A percentile compares a stretch with the other conserved stretches of the same genome.
phyloP scores from a whole-genome alignment of 768 basidiomycete genomes.

The Scleroderma bovista region DNA sequence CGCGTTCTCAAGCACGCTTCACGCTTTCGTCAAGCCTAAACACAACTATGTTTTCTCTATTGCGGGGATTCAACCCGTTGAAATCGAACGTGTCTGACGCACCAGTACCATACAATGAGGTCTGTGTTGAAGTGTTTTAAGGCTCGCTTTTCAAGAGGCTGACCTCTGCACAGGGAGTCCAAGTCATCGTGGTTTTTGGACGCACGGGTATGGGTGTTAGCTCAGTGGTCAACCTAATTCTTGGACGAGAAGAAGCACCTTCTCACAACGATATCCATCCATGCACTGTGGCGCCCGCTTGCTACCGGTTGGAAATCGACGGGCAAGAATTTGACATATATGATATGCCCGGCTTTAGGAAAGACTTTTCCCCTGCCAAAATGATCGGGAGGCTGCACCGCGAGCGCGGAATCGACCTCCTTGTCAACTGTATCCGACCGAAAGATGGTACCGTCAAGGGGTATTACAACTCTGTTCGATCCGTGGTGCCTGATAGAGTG shows the following conservation, averaged over 20 bases:
- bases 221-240: constrained; percentile 27
- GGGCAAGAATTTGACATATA: constrained; percentile 27
- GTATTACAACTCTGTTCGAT: constrained; percentile 21
- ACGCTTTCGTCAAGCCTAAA: constrained; percentile 14
- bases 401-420: constrained; percentile 27
- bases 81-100: constrained; percentile 15
- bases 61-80: constrained; percentile 22
- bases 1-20: constrained; percentile 17
- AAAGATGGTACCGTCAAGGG: constrained; percentile 26
- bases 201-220: constrained; percentile 30
- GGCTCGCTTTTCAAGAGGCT: background rate
- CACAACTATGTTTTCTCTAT: constrained; percentile 14
- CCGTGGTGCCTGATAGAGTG: constrained; percentile 27
- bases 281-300: constrained; percentile 17
- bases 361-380: constrained; percentile 17
- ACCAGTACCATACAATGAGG: constrained; percentile 28
- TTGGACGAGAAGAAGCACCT: constrained; percentile 28
- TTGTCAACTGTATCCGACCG: constrained; percentile 25
- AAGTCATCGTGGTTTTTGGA: constrained; percentile 28
- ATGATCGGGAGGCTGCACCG: constrained; percentile 24
- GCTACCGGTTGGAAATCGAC: constrained; percentile 25
- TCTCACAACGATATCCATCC: constrained; percentile 29
- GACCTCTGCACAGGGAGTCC: constrained; percentile 17
- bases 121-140: constrained; percentile 8
- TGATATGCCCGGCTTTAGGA: constrained; percentile 25